Evolutionary conservation across 1,284 basidiomycete genomes (phyloP).

Genomic region (Cronartium quercuum): DNA sequence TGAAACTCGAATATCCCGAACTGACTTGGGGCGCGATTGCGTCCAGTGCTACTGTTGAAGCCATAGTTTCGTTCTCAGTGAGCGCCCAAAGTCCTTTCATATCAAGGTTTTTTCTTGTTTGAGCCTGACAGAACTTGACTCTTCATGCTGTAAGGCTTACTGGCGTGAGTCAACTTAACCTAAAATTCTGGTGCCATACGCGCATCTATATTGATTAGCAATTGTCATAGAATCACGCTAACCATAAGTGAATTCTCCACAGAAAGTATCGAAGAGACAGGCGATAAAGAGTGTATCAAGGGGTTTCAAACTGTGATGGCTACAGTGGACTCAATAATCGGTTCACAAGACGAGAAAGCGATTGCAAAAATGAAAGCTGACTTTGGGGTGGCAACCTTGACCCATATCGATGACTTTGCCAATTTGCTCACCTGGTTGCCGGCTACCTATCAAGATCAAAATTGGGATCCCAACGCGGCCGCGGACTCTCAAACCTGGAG

Average conservation of each 20-base stretch:
- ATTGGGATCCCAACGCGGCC: not conserved
- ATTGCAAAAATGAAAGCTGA: conserved; percentile 3
- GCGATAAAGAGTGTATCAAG: not conserved
- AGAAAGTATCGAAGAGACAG: not conserved
- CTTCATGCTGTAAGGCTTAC: no score
- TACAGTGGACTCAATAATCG: not conserved
- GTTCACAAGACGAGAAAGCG: not conserved
- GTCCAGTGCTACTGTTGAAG: conserved; percentile 45
- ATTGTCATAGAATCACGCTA: no score
- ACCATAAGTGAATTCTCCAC: no score
- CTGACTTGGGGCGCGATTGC: conserved; percentile 46
- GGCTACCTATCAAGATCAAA: not conserved
- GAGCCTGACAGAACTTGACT: no score
- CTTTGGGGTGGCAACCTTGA: not conserved
- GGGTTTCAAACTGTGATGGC: not conserved
- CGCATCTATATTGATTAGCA: no score
- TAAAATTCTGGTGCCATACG: no score
- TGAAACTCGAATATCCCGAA: conserved; percentile 46
- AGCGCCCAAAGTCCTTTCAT: not conserved
- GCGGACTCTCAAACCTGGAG: not conserved
- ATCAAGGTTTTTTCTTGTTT: not conserved
- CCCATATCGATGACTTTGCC: not conserved
- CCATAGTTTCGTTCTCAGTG: conserved; percentile 39
- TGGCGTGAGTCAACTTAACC: no score
- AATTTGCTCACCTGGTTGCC: not conserved